phyloP scores from a whole-genome alignment of 2,329 filamentous ascomycete species.

The Aspergillus hiratsukae region DNA sequence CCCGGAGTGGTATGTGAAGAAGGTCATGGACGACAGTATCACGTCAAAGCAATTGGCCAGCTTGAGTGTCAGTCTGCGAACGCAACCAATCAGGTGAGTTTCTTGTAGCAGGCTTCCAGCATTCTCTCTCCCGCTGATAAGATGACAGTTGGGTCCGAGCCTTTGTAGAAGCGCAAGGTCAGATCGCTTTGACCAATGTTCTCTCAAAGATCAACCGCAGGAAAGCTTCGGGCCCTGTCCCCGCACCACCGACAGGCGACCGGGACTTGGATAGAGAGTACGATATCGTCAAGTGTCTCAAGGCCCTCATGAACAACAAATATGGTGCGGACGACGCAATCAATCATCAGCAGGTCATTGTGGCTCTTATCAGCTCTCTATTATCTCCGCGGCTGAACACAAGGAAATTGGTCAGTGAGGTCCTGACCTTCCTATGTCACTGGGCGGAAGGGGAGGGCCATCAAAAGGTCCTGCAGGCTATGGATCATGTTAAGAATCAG shows the following conservation, averaged over 20 bases:
- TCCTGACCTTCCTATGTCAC: constrained; percentile 92
- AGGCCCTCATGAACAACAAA: constrained; percentile 98
- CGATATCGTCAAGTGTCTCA: constrained; percentile 95
- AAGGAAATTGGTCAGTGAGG: constrained; percentile 90
- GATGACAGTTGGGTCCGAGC: constrained; percentile 76
- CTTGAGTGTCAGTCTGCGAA: constrained; percentile 88
- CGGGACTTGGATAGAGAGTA: constrained; percentile 88
- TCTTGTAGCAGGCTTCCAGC: background rate
- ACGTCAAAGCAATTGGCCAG: constrained; percentile 88
- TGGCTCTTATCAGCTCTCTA: constrained; percentile 79
- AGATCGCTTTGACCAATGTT: constrained; percentile 91
- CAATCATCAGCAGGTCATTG: constrained; percentile 80
- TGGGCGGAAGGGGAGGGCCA: constrained; percentile 89
- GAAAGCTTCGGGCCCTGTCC: constrained; percentile 67
- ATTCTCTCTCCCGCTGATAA: constrained; percentile 3
- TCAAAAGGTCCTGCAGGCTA: constrained; percentile 84
- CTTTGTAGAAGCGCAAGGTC: constrained; percentile 95
- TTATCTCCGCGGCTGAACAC: constrained; percentile 87
- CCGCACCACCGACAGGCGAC: constrained; percentile 59
- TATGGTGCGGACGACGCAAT: constrained; percentile 96
- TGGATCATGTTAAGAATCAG: constrained; percentile 84
- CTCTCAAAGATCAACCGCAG: constrained; percentile 90
- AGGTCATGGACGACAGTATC: constrained; percentile 92
- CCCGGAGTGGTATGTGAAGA: constrained; percentile 96
- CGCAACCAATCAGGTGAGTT: constrained; percentile 74